These are phyloP conservation scores for Serendipita indica DNA, from an alignment of 768 basidiomycete species.

Conservation along the genomic window DNA sequence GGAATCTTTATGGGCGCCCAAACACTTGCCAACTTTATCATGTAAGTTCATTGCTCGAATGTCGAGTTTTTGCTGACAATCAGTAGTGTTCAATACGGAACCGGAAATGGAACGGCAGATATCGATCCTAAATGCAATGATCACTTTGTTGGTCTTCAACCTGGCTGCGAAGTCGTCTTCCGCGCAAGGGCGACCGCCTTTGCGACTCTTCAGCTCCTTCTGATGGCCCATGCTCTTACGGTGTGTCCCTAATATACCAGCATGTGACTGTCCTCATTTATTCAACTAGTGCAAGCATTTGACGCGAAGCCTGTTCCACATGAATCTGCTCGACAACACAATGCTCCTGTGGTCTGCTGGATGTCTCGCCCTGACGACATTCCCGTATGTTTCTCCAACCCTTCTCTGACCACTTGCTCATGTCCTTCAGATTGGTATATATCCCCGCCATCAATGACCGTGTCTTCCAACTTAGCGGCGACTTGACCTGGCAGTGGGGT, in stretches of 20 bases:
- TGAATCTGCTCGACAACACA: conserved; percentile 16
- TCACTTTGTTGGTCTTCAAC: not conserved
- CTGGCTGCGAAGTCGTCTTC: conserved; percentile 23
- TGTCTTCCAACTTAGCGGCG: conserved; percentile 23
- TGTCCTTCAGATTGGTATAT: conserved; percentile 25
- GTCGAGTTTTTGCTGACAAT: conserved; percentile 6
- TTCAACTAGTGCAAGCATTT: conserved; percentile 4
- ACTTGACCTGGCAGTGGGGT: conserved; percentile 28
- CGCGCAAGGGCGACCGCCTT: conserved; percentile 26
- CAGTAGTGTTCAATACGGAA: conserved; percentile 21
- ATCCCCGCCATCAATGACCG: conserved; percentile 23
- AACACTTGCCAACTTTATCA: conserved; percentile 23
- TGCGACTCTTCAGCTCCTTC: conserved; percentile 17
- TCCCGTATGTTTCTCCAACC: conserved; percentile 19
- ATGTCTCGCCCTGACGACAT: conserved; percentile 24
- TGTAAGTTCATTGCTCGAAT: conserved; percentile 23
- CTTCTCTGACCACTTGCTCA: conserved; percentile 18
- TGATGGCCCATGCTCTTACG: conserved; percentile 3
- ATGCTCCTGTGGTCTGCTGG: conserved; percentile 15
- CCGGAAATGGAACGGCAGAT: conserved; percentile 21
- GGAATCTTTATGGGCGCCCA: conserved; percentile 25
- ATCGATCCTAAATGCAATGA: conserved; percentile 15
- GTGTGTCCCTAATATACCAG: not conserved
- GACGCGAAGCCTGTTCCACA: conserved; percentile 10
- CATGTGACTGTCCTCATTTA: not conserved